A percentile compares a stretch with the other conserved stretches of the same genome.
These are phyloP conservation scores for Ceratobasidium sp. DNA, from an alignment of 1,284 basidiomycete genomes.

Conservation along the genomic window DNA sequence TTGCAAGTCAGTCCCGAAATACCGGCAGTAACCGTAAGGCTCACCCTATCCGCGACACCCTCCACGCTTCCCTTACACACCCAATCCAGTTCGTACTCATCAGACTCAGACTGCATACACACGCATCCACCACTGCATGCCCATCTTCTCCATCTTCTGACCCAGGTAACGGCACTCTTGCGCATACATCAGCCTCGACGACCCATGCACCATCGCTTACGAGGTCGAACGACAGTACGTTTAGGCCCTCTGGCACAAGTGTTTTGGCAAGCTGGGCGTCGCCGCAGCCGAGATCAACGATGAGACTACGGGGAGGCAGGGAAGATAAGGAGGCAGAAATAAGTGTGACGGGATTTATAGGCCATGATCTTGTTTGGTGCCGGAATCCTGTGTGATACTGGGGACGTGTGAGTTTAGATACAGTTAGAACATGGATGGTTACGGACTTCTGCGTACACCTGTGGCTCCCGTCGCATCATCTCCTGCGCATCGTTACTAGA, in stretches of 20 bases:
- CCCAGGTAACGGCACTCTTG: conserved; percentile 84
- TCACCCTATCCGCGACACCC: conserved; percentile 85
- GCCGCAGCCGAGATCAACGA: conserved; percentile 96
- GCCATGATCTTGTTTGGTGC: conserved; percentile 91
- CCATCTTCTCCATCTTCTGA: conserved; percentile 71
- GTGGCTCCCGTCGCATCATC: conserved; percentile 86
- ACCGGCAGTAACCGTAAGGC: conserved; percentile 56
- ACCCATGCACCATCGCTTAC: conserved; percentile 81
- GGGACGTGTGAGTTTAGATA: conserved; percentile 31
- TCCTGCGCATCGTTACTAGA: conserved; percentile 78
- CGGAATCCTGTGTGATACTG: conserved; percentile 96
- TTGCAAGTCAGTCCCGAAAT: background rate
- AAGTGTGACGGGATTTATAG: conserved; percentile 89
- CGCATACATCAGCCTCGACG: conserved; percentile 84
- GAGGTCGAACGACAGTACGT: conserved; percentile 85
- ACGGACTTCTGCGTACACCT: conserved; percentile 80
- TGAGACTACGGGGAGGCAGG: conserved; percentile 76
- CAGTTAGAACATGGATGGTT: conserved; percentile 12
- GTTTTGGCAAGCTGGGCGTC: conserved; percentile 89
- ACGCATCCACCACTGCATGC: conserved; percentile 85
- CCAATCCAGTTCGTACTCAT: conserved; percentile 98
- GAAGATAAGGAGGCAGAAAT: conserved; percentile 68
- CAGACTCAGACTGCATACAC: conserved; percentile 93
- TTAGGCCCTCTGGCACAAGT: conserved; percentile 76
- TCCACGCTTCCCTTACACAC: conserved; percentile 90